Conservation (phyloP, 2,329 filamentous ascomycete species). For the Trichothecium sympodiale region DNA sequence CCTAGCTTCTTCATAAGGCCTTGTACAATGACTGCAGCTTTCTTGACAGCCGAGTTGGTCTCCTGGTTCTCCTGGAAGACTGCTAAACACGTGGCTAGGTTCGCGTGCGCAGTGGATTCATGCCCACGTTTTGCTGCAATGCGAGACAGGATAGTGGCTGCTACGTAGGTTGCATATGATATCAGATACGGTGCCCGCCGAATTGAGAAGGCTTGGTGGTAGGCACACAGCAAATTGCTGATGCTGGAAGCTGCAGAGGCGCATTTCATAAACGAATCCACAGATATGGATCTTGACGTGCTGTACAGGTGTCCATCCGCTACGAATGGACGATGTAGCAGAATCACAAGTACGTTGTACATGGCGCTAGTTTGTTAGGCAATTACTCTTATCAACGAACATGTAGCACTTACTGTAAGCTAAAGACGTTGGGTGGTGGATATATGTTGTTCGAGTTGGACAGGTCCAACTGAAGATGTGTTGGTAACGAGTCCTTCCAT, state of each 20-base stretch:
- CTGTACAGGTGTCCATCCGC: constrained; percentile 35
- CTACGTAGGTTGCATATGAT: constrained; percentile 44
- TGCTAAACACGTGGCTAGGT: constrained; percentile 30
- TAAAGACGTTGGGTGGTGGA: constrained; percentile 33
- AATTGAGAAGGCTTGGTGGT: constrained; percentile 32
- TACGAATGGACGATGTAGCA: constrained; percentile 42
- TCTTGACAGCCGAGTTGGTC: constrained; percentile 36
- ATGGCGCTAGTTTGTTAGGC: constrained; percentile 23
- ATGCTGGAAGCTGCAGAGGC: constrained; percentile 34
- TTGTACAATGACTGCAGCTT: constrained; percentile 32
- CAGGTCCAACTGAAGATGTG: constrained; percentile 27
- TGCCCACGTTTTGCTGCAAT: constrained; percentile 33
- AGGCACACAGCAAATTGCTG: constrained; percentile 28
- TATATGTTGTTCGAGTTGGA: constrained; percentile 13
- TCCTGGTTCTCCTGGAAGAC: constrained; percentile 37
- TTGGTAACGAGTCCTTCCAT: constrained; percentile 30
- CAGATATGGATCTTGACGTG: constrained; percentile 25
- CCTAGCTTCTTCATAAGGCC: constrained; percentile 32
- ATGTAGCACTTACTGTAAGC: constrained; percentile 20
- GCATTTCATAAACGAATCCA: constrained; percentile 32
- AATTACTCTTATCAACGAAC: not conserved
- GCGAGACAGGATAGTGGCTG: constrained; percentile 39
- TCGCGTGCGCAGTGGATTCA: constrained; percentile 25
- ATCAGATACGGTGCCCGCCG: constrained; percentile 39
- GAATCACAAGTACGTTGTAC: constrained; percentile 38